Base-by-base conservation (phyloP, 441 rosid species). In the Eruca vesicaria region DNA sequence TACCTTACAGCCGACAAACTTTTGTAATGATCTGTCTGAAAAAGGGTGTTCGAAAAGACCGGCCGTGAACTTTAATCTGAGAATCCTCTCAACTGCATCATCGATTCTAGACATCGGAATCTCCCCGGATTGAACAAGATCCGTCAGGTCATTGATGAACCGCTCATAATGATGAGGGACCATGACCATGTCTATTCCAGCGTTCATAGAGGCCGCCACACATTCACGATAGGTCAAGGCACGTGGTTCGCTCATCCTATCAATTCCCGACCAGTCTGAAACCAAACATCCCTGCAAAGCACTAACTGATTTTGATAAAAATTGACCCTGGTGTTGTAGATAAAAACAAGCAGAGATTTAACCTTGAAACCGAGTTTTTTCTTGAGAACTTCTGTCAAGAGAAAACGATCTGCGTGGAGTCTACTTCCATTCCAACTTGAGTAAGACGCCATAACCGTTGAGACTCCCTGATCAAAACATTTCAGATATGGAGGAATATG, bases 121-220 rank as follows among this genome's bases (percentile, higher is more conserved):
- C 75, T 86, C 91, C 36, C 91, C 89, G 21, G 88, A 85, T 79
- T 85, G 83, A 35, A 79, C 93, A 72, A 89, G 80, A 73, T 61
- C 77, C 9, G 72, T 74, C 74, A 90, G 32, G 72, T 86, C 83
- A 18, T 85, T 82, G 48, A 84, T 31, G 75, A 87, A 89, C 61
- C 77, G 70, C 76, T 84, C 71, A 56, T 82, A 84, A 68, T 79
- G 83, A 38, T 9, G 70, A 48, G 94, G 93, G 28, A 86, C 88
- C 92, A 90, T 87, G 56, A 92, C 96, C 98, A 92, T 85, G 85
- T 92, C 98, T 5, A 88, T 84, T 78, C 96, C 98, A 64, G 96
- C 94, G 83, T 86, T 90, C 68, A 90, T 76, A 18, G 94, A 84
- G 73, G 82, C 31, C 36, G 86, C 77, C 69, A 90, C 79, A 69